Conservation (phyloP, 225 moss, liverwort and hornwort species). For the Bryum argenteum region DNA sequence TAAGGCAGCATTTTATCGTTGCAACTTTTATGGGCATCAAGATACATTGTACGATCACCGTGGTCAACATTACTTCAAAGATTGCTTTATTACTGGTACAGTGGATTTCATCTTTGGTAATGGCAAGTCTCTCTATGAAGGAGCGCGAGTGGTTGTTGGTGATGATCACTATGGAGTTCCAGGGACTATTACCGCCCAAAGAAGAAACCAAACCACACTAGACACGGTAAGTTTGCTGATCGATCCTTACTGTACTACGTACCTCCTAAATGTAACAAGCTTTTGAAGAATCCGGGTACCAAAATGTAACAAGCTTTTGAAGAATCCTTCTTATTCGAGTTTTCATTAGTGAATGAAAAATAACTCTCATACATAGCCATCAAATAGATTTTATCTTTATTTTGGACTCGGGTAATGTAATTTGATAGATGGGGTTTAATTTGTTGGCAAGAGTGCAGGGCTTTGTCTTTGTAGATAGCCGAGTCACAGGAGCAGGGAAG, state of each 20-base stretch:
- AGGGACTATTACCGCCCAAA: slow-evolving; percentile 72
- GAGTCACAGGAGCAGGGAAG: slow-evolving; percentile 44
- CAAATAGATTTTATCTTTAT: too few relatives aligned
- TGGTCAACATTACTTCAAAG: slow-evolving; percentile 72
- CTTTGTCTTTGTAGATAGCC: slow-evolving; percentile 44
- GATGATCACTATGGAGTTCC: slow-evolving; percentile 15
- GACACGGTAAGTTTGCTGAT: slow-evolving; percentile 38
- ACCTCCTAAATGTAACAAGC: too few relatives aligned
- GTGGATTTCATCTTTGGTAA: slow-evolving; percentile 78
- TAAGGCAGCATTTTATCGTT: slow-evolving; percentile 63
- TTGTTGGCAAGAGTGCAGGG: slow-evolving; percentile 27
- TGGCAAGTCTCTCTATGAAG: slow-evolving; percentile 66
- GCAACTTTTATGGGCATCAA: slow-evolving; percentile 59
- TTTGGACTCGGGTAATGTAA: too few relatives aligned
- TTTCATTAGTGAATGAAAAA: too few relatives aligned
- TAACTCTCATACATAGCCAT: too few relatives aligned
- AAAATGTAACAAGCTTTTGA: too few relatives aligned
- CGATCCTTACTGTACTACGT: too few relatives aligned
- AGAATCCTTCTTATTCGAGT: too few relatives aligned
- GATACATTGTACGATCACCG: slow-evolving; percentile 77
- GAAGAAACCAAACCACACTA: slow-evolving; percentile 37
- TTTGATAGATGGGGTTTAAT: too few relatives aligned
- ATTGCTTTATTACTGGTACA: slow-evolving; percentile 61
- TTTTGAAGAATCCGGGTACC: too few relatives aligned
- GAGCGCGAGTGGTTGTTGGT: slow-evolving; percentile 43